phyloP scores from a whole-genome alignment of 371 early-diverging fungal genomes.

The Apophysomyces trapeziformis region DNA sequence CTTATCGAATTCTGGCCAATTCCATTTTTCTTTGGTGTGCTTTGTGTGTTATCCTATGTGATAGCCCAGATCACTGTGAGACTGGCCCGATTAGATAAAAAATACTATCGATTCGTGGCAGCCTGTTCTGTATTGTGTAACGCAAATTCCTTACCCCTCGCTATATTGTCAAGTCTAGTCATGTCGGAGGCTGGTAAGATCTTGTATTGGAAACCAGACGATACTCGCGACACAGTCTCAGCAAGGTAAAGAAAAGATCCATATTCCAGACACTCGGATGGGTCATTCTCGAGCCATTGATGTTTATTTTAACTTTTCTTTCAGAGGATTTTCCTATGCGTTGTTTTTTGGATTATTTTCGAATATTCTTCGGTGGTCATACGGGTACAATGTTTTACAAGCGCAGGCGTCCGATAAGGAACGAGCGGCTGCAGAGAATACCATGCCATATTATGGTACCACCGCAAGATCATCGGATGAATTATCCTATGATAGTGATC shows the following conservation, averaged over 20 bases:
- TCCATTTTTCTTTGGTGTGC: slow-evolving; percentile 64
- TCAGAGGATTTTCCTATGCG: slow-evolving; percentile 75
- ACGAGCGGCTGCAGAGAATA: not conserved
- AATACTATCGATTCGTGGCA: slow-evolving; percentile 64
- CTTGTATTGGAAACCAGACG: slow-evolving; percentile 59
- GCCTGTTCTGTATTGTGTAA: slow-evolving; percentile 75
- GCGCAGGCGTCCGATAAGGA: not conserved
- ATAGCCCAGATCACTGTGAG: slow-evolving; percentile 46
- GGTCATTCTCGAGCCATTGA: no score
- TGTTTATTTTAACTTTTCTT: not conserved
- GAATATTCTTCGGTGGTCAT: slow-evolving; percentile 79
- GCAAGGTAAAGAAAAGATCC: slow-evolving; percentile 49
- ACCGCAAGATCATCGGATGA: not conserved
- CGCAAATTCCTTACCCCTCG: slow-evolving; percentile 76
- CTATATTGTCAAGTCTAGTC: slow-evolving; percentile 71
- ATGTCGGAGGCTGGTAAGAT: slow-evolving; percentile 67
- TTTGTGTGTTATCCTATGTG: slow-evolving; percentile 38
- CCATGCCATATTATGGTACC: not conserved
- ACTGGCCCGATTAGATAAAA: slow-evolving; percentile 50
- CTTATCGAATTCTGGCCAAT: slow-evolving; percentile 74
- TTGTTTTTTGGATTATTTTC: slow-evolving; percentile 77
- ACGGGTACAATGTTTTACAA: slow-evolving; percentile 68
- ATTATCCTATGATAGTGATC: slow-evolving; percentile 1
- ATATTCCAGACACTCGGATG: not conserved
- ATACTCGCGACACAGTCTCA: slow-evolving; percentile 66